phyloP scores from a whole-genome alignment of 305 asterid genomes.

The Plantago lanceolata region DNA sequence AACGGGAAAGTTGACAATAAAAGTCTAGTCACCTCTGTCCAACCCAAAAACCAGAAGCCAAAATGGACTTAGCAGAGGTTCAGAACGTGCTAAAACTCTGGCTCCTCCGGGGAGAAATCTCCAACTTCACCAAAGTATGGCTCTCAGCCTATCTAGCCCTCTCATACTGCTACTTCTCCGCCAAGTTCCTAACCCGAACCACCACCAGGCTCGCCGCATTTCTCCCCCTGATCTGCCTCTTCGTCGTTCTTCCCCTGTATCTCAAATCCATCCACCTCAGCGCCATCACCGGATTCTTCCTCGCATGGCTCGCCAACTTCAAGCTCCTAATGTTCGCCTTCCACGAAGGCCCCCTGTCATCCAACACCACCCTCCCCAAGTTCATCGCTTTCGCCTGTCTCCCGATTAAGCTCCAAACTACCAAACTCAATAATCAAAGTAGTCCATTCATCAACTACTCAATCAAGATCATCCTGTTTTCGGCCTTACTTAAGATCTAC shows the following conservation, averaged over 20 bases:
- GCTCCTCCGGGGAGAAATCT: conserved; percentile 50
- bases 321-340: conserved; percentile 55
- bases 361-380: conserved; percentile 41
- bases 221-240: conserved; percentile 48
- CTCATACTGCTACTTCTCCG: conserved; percentile 41
- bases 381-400: conserved; percentile 59
- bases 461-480: conserved; percentile 39
- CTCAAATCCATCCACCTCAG: conserved; percentile 50
- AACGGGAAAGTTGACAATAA: background rate
- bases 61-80: conserved; percentile 16
- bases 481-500: conserved; percentile 32
- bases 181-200: conserved; percentile 38
- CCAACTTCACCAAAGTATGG: conserved; percentile 59
- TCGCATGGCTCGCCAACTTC: conserved; percentile 65
- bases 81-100: conserved; percentile 34
- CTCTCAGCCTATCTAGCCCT: conserved; percentile 37
- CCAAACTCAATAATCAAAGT: background rate
- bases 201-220: conserved; percentile 36
- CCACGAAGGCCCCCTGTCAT: conserved; percentile 47
- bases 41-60: background rate
- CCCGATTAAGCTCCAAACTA: conserved; percentile 47
- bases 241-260: conserved; percentile 54
- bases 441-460: conserved; percentile 30
- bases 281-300: conserved; percentile 54
- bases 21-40: background rate